These are phyloP conservation scores for Corniculantispora saksenae DNA, from an alignment of 2,329 filamentous ascomycete genomes.

Conservation along the genomic window DNA sequence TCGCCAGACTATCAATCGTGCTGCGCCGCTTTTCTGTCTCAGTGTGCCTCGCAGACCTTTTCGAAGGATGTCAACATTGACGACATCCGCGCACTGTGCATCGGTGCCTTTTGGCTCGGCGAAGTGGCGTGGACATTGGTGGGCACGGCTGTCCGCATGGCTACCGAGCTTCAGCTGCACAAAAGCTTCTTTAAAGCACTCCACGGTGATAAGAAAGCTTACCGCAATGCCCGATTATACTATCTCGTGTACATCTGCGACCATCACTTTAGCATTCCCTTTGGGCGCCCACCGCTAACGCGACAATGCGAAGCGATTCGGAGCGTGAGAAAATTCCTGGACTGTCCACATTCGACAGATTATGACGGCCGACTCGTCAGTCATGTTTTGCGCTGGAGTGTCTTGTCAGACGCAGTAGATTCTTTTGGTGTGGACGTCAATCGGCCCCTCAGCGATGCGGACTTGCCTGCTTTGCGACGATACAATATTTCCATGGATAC, in stretches of 20 bases:
- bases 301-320: slow-evolving; percentile 24
- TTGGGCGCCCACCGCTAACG: slow-evolving; percentile 34
- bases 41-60: slow-evolving; percentile 17
- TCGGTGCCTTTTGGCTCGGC: slow-evolving; percentile 64
- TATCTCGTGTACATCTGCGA: slow-evolving; percentile 44
- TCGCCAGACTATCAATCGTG: slow-evolving; percentile 12
- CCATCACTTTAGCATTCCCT: slow-evolving; percentile 35
- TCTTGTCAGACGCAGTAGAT: slow-evolving; percentile 20
- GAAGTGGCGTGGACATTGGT: slow-evolving; percentile 63
- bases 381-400: slow-evolving; percentile 24
- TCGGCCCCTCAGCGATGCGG: slow-evolving; percentile 15
- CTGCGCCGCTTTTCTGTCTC: slow-evolving; percentile 18
- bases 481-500: slow-evolving; percentile 21
- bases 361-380: slow-evolving; percentile 25
- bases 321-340: slow-evolving; percentile 31
- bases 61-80: slow-evolving; percentile 51
- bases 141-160: slow-evolving; percentile 58
- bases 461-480: slow-evolving; percentile 20
- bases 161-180: slow-evolving; percentile 56
- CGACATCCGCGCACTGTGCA: slow-evolving; percentile 59
- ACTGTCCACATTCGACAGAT: slow-evolving; percentile 25
- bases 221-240: slow-evolving; percentile 59
- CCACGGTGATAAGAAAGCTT: slow-evolving; percentile 48
- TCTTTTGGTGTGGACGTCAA: slow-evolving; percentile 20
- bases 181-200: slow-evolving; percentile 52